phyloP scores from a whole-genome alignment of 306 rosid species.

The Parietaria judaica region DNA sequence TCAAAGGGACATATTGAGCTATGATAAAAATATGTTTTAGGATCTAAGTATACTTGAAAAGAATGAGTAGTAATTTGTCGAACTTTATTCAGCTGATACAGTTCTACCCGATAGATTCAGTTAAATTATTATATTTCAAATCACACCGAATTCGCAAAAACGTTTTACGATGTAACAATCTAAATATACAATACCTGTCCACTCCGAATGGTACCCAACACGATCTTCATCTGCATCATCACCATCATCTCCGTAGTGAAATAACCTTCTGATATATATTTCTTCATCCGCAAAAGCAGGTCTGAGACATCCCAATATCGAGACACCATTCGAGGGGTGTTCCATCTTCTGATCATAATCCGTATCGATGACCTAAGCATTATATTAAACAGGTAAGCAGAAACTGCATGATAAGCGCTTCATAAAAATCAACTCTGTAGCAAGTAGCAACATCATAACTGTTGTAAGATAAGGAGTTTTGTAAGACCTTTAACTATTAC shows the following conservation, averaged over 20 bases:
- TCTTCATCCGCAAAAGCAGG: conserved; percentile 76
- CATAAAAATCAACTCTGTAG: neutral
- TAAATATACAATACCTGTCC: conserved; percentile 43
- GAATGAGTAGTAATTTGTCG: too few relatives aligned
- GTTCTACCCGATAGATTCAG: too few relatives aligned
- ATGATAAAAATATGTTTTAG: too few relatives aligned
- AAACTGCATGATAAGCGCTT: neutral
- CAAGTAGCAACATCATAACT: neutral
- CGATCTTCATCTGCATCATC: conserved; percentile 22
- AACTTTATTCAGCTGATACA: too few relatives aligned
- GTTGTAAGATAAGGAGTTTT: neutral
- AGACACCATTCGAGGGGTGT: conserved; percentile 84
- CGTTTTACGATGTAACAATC: too few relatives aligned
- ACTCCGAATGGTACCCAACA: conserved; percentile 42
- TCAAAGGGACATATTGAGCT: conserved; percentile 6
- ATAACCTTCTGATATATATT: conserved; percentile 46
- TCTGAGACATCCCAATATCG: conserved; percentile 74
- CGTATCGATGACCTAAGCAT: conserved; percentile 40
- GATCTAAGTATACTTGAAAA: too few relatives aligned
- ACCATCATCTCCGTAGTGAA: conserved; percentile 21
- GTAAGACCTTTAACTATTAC: too few relatives aligned
- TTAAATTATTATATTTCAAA: too few relatives aligned
- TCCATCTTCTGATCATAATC: conserved; percentile 53
- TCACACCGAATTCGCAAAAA: too few relatives aligned
- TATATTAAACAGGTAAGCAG: neutral